These are phyloP conservation scores for Scenedesmus sp. DNA, from an alignment of 163 green algal genomes.

Conservation along the genomic window DNA sequence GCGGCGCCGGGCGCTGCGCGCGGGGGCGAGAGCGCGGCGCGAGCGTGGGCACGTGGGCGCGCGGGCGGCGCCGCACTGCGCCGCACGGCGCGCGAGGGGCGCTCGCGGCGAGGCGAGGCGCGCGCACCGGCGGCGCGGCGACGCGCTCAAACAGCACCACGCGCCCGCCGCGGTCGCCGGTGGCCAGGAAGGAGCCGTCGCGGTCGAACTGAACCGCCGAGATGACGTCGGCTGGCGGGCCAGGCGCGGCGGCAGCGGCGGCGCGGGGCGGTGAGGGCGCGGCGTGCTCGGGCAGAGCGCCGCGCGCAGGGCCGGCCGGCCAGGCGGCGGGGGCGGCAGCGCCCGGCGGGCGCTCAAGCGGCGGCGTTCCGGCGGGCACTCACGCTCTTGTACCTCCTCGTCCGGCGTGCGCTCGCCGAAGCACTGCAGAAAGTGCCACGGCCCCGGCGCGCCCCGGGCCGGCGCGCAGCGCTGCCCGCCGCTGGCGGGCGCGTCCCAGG, in stretches of 20 bases:
- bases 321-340: background rate
- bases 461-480: too few species aligned
- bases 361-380: background rate
- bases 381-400: conserved; percentile 96
- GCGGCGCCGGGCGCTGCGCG: conserved; percentile 35
- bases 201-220: conserved; percentile 96
- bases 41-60: too few species aligned
- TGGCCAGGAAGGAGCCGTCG: conserved; percentile 90
- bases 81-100: too few species aligned
- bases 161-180: conserved; percentile 91
- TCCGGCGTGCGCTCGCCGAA: conserved; percentile 93
- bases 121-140: conserved; percentile 50
- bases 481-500: too few species aligned
- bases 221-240: conserved; percentile 92
- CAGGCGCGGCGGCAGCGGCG: background rate
- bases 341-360: background rate
- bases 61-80: too few species aligned
- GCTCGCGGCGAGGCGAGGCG: too few species aligned
- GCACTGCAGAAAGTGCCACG: conserved; percentile 96
- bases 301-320: background rate
- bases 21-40: too few species aligned
- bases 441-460: too few species aligned
- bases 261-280: background rate
- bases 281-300: background rate
- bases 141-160: conserved; percentile 96